Evolutionary conservation across 176 grass and related monocot genomes (phyloP), one percentile per base, ranked within the genome.

Genomic region (Themeda triandra): DNA sequence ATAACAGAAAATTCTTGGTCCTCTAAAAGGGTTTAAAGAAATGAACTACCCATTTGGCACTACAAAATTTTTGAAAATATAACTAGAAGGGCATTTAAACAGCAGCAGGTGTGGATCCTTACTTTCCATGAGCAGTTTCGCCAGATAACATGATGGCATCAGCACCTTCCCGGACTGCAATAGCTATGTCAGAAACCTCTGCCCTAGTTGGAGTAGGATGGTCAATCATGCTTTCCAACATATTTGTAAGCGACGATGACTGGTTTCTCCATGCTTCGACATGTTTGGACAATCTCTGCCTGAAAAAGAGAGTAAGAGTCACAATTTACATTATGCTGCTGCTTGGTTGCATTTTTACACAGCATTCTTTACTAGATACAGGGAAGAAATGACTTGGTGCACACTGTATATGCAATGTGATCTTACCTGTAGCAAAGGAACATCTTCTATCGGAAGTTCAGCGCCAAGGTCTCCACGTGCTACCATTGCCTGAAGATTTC

Each of bases 41-140:
- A 54, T 30, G 13, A 45, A 91, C 72, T 65, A 71, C 30, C 48
- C 80, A 11, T 40, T 35, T 66, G 30, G 37, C 29, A 69, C 21
- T 83, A 40, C 21, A 60, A 60, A 60, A 24, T 12, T 60, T 12
- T 60, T 25, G 1, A 75, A 58, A 74, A 75, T 82, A 83, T 12
- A 79, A 69, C 60, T 36, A 83, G 48, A 56, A 83, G 41, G 35
- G 66, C 40, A 84, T 18, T 71, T 76, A 19, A 91, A 62, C 14
- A 13, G 1, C 21, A 83, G 53, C 27, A 63, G 37, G 56, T 71
- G 63, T 68, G 41, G 41, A 88, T 53, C 58, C 96, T 90, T 89
- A 99, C 96, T 99, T 99, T 66, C 93, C 96, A 33, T 99, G 96
- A 67, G 96, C 96, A 89, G 91, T 94, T 94, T 99, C 96, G 27